Evolutionary conservation across 2,329 filamentous ascomycete species (phyloP).

Genomic region (Diaporthe ilicicola): DNA sequence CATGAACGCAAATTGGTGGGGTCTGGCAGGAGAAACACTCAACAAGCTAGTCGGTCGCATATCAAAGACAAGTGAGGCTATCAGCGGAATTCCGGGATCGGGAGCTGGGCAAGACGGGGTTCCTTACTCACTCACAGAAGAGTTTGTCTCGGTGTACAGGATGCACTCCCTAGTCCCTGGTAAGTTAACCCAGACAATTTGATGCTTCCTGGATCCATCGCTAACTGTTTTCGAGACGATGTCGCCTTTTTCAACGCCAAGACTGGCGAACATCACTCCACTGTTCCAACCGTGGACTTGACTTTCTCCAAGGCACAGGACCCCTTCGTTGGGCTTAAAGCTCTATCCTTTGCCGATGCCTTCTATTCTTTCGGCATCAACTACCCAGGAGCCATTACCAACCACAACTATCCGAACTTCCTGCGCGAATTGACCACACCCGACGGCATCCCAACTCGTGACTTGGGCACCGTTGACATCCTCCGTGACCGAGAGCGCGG

Average conservation of each 20-base stretch:
- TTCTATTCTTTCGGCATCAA: constrained; percentile 16
- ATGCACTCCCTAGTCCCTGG: constrained; percentile 5
- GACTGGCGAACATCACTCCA: constrained; percentile 1
- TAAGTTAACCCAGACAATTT: background rate
- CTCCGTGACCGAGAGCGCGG: constrained; percentile 56
- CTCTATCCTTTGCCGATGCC: background rate
- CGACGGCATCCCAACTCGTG: constrained; percentile 38
- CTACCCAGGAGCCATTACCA: background rate
- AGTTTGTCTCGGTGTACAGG: constrained; percentile 2
- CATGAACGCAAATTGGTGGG: constrained; percentile 57
- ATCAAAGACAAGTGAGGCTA: constrained; percentile 48
- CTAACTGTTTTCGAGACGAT: background rate
- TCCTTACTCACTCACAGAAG: constrained; percentile 8
- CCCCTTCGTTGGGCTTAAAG: background rate
- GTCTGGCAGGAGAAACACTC: constrained; percentile 50
- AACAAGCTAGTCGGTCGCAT: constrained; percentile 52
- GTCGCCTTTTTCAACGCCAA: background rate
- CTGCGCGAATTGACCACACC: background rate
- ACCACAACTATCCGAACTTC: background rate
- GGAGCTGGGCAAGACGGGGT: constrained; percentile 23
- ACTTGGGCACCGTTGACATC: constrained; percentile 56
- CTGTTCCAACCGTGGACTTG: background rate
- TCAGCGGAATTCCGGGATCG: constrained; percentile 40
- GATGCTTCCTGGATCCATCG: accelerated
- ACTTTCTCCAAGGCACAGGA: constrained; percentile 9